Percentiles rank a stretch among this genome's conserved stretches.
These are phyloP conservation scores for Hypoxylon subgilvum DNA, from an alignment of 495 filamentous ascomycete species.

Conservation along the genomic window DNA sequence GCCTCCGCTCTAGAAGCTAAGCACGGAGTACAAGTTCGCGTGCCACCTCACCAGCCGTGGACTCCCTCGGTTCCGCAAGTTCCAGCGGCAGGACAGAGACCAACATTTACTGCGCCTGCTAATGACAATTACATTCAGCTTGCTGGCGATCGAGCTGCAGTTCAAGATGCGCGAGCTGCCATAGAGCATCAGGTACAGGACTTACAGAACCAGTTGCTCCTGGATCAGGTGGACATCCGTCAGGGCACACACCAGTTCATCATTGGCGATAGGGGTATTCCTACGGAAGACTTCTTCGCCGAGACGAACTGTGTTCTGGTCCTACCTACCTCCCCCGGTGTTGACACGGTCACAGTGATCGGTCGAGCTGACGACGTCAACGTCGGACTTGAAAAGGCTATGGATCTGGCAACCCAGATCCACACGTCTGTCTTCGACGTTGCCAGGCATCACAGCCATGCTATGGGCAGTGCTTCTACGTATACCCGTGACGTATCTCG, in stretches of 20 bases:
- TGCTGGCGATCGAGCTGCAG: slow-evolving; percentile 82
- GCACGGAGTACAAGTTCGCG: slow-evolving; percentile 70
- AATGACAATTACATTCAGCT: slow-evolving; percentile 77
- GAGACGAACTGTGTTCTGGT: slow-evolving; percentile 91
- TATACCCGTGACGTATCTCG: slow-evolving; percentile 85
- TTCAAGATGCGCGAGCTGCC: slow-evolving; percentile 76
- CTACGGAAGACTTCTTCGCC: slow-evolving; percentile 81
- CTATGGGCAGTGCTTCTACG: slow-evolving; percentile 69
- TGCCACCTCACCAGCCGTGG: slow-evolving; percentile 81
- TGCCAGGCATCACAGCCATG: slow-evolving; percentile 73
- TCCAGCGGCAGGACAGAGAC: slow-evolving; percentile 64
- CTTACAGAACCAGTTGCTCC: slow-evolving; percentile 69
- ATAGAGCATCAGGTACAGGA: slow-evolving; percentile 78
- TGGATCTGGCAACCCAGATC: slow-evolving; percentile 83
- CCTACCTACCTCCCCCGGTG: slow-evolving; percentile 72
- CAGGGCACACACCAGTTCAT: slow-evolving; percentile 89
- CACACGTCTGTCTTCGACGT: slow-evolving; percentile 78
- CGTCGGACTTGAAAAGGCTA: slow-evolving; percentile 74
- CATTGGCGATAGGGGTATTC: slow-evolving; percentile 76
- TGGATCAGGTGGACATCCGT: slow-evolving; percentile 76
- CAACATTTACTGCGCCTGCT: slow-evolving; percentile 69
- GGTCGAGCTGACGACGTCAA: slow-evolving; percentile 76
- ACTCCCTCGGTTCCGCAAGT: slow-evolving; percentile 69
- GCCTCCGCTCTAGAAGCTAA: slow-evolving; percentile 69
- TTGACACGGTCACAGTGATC: slow-evolving; percentile 82